Evolutionary conservation across 2,329 filamentous ascomycete species (phyloP).

Genomic region (Fusarium nelsonii): DNA sequence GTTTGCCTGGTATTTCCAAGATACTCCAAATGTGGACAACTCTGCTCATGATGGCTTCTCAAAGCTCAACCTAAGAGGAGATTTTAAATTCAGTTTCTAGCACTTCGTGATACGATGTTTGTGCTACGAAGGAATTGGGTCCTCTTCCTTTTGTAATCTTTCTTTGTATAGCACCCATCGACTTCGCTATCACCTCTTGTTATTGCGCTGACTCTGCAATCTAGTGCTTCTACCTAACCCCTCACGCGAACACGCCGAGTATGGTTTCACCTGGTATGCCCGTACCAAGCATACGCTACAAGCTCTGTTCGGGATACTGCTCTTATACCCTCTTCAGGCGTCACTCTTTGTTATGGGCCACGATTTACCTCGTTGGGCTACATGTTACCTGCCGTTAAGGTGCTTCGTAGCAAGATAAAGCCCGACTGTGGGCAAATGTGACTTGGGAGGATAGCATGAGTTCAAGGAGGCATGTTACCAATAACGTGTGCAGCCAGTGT

Average conservation of each 20-base stretch:
- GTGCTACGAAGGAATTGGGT: neutral
- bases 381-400: neutral
- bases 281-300: no score
- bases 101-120: neutral
- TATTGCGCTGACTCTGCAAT: neutral
- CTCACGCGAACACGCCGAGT: neutral
- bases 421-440: neutral
- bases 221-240: neutral
- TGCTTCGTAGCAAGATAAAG: neutral
- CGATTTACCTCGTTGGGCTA: neutral
- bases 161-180: neutral
- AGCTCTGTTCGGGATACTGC: neutral
- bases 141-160: neutral
- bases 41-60: conserved; percentile 14
- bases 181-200: neutral
- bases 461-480: neutral
- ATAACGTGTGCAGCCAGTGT: neutral
- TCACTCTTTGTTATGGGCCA: neutral
- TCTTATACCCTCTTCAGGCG: neutral
- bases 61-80: neutral
- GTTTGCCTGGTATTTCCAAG: neutral
- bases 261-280: neutral
- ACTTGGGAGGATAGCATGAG: neutral
- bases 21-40: conserved; percentile 14
- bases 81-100: conserved; percentile 3